Evolutionary conservation across 2,329 filamentous ascomycete genomes (phyloP).

Genomic region (Hymenotorrendiella dingleyae): DNA sequence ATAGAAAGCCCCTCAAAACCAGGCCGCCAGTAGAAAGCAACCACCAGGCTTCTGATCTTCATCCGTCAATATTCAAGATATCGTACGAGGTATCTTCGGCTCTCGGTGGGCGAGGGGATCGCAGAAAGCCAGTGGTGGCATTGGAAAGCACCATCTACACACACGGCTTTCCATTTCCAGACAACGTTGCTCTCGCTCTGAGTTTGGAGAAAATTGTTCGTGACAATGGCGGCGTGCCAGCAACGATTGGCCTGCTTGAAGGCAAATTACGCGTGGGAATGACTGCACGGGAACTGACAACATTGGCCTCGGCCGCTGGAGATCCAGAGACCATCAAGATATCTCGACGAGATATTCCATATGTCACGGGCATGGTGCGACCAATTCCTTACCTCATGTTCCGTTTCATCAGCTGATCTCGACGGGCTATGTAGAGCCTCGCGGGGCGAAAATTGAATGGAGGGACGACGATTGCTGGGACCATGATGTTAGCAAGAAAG

Average conservation of each 20-base stretch:
- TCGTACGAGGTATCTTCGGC: too few relatives aligned
- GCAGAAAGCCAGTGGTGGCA: conserved; percentile 81
- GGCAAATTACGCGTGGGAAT: conserved; percentile 80
- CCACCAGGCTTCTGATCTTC: too few relatives aligned
- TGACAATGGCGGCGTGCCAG: conserved; percentile 74
- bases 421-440: conserved; percentile 43
- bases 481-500: conserved; percentile 80
- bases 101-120: too few relatives aligned
- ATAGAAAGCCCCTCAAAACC: too few relatives aligned
- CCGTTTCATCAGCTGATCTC: conserved; percentile 1
- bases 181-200: conserved; percentile 67
- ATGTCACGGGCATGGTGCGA: conserved; percentile 69
- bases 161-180: conserved; percentile 74
- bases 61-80: too few relatives aligned
- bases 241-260: conserved; percentile 82
- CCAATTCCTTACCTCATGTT: neutral
- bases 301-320: conserved; percentile 60
- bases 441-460: conserved; percentile 68
- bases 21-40: too few relatives aligned
- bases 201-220: conserved; percentile 78
- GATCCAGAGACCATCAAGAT: conserved; percentile 70
- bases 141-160: conserved; percentile 97
- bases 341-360: conserved; percentile 80
- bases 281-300: conserved; percentile 62
- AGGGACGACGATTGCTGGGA: conserved; percentile 89